phyloP scores from a whole-genome alignment of 768 basidiomycete species.

The Lactarius quietus region DNA sequence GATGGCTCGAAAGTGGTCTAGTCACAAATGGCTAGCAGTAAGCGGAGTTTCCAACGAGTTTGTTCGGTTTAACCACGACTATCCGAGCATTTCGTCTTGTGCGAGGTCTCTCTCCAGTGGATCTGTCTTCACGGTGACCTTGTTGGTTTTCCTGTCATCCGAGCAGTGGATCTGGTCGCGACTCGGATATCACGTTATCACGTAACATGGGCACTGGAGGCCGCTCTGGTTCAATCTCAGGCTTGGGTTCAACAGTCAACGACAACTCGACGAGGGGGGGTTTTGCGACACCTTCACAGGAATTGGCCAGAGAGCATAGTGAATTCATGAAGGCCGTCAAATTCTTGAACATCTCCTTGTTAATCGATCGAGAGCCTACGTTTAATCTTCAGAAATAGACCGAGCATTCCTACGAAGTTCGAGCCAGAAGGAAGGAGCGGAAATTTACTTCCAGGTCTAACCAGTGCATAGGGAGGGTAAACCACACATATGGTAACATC shows the following conservation, averaged over 20 bases:
- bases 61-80: not conserved
- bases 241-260: not conserved
- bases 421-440: not conserved
- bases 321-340: not conserved
- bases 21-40: constrained; percentile 1
- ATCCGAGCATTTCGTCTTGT: not conserved
- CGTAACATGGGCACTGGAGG: not conserved
- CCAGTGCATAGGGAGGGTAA: not conserved
- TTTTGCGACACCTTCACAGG: not conserved
- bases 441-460: not conserved
- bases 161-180: not conserved
- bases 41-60: not conserved
- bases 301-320: not conserved
- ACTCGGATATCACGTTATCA: constrained; percentile 1
- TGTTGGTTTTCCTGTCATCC: not conserved
- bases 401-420: not conserved
- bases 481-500: not conserved
- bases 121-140: not conserved
- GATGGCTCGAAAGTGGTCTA: not conserved
- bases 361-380: not conserved
- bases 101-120: not conserved
- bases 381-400: constrained; percentile 1
- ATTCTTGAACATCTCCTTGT: not conserved
- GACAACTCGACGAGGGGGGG: not conserved
- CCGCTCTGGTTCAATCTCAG: not conserved